Conservation (phyloP, 169 alveolate genomes). For the Pseudocohnilembus persalinus region DNA sequence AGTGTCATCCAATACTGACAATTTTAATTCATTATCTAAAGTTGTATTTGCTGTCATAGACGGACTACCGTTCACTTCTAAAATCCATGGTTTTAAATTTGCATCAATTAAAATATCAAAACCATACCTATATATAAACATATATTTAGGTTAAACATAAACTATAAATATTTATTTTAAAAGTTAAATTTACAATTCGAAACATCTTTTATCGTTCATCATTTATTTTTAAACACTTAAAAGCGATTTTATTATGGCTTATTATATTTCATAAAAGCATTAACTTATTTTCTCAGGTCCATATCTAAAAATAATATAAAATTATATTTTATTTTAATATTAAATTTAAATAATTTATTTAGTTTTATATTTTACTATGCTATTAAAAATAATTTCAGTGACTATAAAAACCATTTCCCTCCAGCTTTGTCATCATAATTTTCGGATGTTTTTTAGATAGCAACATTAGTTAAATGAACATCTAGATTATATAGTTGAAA, state of each 20-base stretch:
- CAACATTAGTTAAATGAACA: constrained; percentile 90
- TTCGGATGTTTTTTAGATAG: constrained; percentile 86
- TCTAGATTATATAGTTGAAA: no score
- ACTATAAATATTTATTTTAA: constrained; percentile 12
- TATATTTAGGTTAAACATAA: constrained; percentile 59
- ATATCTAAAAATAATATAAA: constrained; percentile 34
- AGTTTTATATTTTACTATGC: neutral
- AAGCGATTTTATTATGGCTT: constrained; percentile 75
- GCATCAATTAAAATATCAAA: constrained; percentile 93
- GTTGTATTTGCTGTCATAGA: constrained; percentile 91
- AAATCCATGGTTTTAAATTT: constrained; percentile 93
- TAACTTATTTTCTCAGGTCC: constrained; percentile 82
- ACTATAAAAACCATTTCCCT: constrained; percentile 75
- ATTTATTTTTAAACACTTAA: constrained; percentile 77
- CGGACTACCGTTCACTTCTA: constrained; percentile 96
- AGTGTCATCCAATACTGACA: constrained; percentile 89
- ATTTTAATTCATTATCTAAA: constrained; percentile 88
- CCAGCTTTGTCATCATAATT: constrained; percentile 89
- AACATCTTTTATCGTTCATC: constrained; percentile 69
- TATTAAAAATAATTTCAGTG: constrained; percentile 44
- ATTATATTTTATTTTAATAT: neutral
- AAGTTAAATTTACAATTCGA: constrained; percentile 46
- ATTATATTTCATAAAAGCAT: constrained; percentile 75
- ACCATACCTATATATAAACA: constrained; percentile 85
- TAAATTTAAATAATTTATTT: neutral